phyloP scores from a whole-genome alignment of 1,284 basidiomycete species.

The Cryptococcus deneoformans region DNA sequence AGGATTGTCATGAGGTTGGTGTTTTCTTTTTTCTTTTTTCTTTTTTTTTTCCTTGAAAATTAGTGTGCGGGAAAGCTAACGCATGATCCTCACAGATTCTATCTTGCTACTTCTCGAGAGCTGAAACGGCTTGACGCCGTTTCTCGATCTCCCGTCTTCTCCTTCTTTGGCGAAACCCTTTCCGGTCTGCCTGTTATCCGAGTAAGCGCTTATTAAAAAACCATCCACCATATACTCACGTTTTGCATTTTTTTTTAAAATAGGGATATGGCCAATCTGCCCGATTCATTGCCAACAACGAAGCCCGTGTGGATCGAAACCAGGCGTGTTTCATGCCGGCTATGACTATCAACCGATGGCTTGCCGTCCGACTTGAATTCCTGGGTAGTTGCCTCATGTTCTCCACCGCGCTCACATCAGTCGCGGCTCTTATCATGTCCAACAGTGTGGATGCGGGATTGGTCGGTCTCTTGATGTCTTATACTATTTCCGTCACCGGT shows the following conservation, averaged over 20 bases:
- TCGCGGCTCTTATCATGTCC: conserved; percentile 68
- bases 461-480: conserved; percentile 85
- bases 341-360: conserved; percentile 55
- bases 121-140: conserved; percentile 89
- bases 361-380: conserved; percentile 61
- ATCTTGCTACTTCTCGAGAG: conserved; percentile 85
- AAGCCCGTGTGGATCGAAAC: conserved; percentile 62
- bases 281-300: conserved; percentile 74
- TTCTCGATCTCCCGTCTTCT: conserved; percentile 85
- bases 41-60: no score
- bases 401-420: conserved; percentile 65
- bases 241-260: no score
- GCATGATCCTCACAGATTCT: conserved; percentile 61
- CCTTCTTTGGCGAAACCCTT: conserved; percentile 82
- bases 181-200: conserved; percentile 82
- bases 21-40: not conserved
- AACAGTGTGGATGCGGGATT: conserved; percentile 78
- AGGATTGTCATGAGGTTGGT: conserved; percentile 68
- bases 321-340: conserved; percentile 55
- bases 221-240: no score
- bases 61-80: no score
- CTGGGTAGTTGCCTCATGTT: conserved; percentile 80
- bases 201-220: no score
- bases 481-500: conserved; percentile 76
- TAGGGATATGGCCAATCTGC: conserved; percentile 65